Conservation (phyloP, 1,139 yeast genomes). For the Blastobotrys apis region DNA sequence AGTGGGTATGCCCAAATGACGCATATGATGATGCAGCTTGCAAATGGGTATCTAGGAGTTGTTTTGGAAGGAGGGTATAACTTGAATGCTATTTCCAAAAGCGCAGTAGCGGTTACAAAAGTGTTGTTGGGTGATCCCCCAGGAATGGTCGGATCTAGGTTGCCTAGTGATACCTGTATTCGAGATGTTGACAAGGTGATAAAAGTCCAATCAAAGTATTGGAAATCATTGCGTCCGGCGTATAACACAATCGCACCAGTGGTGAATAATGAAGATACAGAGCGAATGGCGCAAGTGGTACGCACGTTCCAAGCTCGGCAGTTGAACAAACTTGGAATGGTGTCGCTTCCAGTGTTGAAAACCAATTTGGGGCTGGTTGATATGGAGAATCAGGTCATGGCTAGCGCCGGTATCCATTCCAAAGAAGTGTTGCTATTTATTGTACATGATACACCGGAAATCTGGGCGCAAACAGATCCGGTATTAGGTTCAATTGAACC, state of each 20-base stretch:
- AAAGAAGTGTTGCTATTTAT: conserved; percentile 61
- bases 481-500: conserved; percentile 73
- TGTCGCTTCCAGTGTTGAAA: conserved; percentile 64
- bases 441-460: conserved; percentile 88
- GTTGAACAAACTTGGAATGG: conserved; percentile 53
- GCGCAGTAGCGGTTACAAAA: conserved; percentile 90
- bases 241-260: conserved; percentile 36
- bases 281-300: conserved; percentile 49
- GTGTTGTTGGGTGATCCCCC: conserved; percentile 95
- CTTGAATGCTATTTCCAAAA: conserved; percentile 80
- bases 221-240: conserved; percentile 85
- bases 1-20: conserved; percentile 97
- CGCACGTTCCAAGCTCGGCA: conserved; percentile 60
- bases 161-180: conserved; percentile 60
- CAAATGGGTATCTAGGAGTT: conserved; percentile 83
- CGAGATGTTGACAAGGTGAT: conserved; percentile 83
- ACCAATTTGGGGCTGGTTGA: conserved; percentile 37
- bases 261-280: neutral
- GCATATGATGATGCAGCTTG: conserved; percentile 79
- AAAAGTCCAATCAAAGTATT: conserved; percentile 74
- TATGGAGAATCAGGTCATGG: conserved; percentile 65
- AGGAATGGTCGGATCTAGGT: conserved; percentile 65
- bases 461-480: conserved; percentile 87
- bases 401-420: conserved; percentile 68
- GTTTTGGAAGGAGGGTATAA: conserved; percentile 96